Evolutionary conservation across 768 basidiomycete genomes (phyloP).

Genomic region (Rubroboletus pulcherrimus): DNA sequence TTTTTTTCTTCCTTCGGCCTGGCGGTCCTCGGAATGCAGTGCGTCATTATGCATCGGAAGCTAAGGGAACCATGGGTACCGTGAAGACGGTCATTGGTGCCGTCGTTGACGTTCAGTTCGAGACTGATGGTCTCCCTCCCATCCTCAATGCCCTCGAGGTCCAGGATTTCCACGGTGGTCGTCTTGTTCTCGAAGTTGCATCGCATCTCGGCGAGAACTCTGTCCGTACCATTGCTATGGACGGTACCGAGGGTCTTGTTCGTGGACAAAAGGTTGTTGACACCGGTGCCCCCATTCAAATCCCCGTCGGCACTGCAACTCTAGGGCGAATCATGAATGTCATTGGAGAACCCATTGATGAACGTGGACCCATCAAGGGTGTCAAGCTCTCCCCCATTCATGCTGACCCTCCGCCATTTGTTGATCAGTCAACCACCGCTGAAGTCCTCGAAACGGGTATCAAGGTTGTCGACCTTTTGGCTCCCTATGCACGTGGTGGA

Average conservation of each 20-base stretch:
- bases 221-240: conserved; percentile 99
- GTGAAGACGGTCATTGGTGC: conserved; percentile 99
- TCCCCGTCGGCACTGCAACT: conserved; percentile 92
- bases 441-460: conserved; percentile 99
- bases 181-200: conserved; percentile 98
- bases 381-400: conserved; percentile 92
- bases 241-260: conserved; percentile 99
- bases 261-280: conserved; percentile 97
- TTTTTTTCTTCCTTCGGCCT: background rate
- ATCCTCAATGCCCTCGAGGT: conserved; percentile 99
- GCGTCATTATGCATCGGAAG: conserved; percentile 90
- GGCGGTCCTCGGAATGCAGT: conserved; percentile 35
- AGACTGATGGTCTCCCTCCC: conserved; percentile 83
- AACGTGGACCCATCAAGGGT: conserved; percentile 98
- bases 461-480: conserved; percentile 99
- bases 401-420: conserved; percentile 94
- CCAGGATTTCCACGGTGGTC: conserved; percentile 87
- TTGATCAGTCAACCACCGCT: conserved; percentile 97
- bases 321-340: conserved; percentile 99
- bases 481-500: conserved; percentile 99
- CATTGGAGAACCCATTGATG: conserved; percentile 99
- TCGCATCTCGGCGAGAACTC: conserved; percentile 99
- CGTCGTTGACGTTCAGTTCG: conserved; percentile 99
- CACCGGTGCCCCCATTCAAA: conserved; percentile 93
- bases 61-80: conserved; percentile 64